Evolutionary conservation across 257 asterid genomes (phyloP), one percentile per base, ranked within the genome.

Genomic region (Leptodermis oblonga): DNA sequence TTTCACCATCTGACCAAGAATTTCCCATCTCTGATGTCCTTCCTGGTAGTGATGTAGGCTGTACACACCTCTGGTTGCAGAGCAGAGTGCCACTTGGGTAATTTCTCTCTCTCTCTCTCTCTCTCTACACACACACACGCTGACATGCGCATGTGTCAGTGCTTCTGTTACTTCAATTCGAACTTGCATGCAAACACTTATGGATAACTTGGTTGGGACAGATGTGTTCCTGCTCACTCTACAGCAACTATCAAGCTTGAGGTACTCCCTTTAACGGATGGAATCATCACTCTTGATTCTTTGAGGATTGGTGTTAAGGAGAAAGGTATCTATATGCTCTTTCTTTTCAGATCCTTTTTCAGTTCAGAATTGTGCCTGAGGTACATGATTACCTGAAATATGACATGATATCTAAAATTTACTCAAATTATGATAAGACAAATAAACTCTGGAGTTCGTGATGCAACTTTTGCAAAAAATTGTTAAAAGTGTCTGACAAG

Each of bases 31-130:
- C 88, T 55, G 96, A 86, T 71, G 89, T 81, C 73, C 86, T 81
- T 76, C 92, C 95, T 68, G 80, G 80, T 67, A 73, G 84, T 67
- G 97, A 89, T 85, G 73, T 82, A 72, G 90, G 96, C 28, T 91
- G 99, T 88, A 82, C 97, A 58, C 99, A 94, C 82, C 82, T 94
- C 72, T 94, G 99, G 99, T 83, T 94, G 79, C 97, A 94, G 84
- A 94, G 99, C 73, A 83, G 96, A 84, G 98, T 91, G 70, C 99
- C 97, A 6, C 81, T 94, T 22, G 99, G 99, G 99, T 94, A 89
- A 78, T 65, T 45, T 43, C 71, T 75, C 67, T 67, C 70, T 73
- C 39, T 54, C 67, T 25, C n/a, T n/a, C n/a, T n/a, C n/a, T n/a
- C n/a, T n/a, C n/a, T n/a, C n/a, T n/a, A n/a, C n/a, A n/a, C n/a